Conservation (phyloP, 768 basidiomycete species). For the Russula olivacea region DNA sequence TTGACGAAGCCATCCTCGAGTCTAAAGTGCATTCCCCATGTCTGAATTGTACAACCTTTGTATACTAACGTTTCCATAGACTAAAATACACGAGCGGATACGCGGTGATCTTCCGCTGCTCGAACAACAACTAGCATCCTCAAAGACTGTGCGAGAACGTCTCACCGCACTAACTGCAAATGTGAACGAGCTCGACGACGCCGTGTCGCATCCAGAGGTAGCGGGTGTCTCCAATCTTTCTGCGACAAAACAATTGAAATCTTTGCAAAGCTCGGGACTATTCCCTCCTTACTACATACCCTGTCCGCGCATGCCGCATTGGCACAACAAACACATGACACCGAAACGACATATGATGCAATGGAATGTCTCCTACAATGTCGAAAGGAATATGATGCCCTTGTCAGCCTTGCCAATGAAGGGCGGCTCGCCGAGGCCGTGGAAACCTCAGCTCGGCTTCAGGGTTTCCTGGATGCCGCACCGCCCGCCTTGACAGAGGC, state of each 20-base stretch:
- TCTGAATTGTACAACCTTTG: conserved; percentile 1
- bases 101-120: conserved; percentile 58
- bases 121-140: conserved; percentile 53
- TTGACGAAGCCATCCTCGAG: conserved; percentile 61
- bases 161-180: conserved; percentile 45
- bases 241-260: conserved; percentile 21
- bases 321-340: conserved; percentile 56
- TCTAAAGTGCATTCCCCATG: conserved; percentile 53
- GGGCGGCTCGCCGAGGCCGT: conserved; percentile 66
- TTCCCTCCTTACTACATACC: conserved; percentile 50
- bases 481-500: conserved; percentile 50
- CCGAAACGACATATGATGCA: conserved; percentile 44
- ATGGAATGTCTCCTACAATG: conserved; percentile 53
- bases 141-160: conserved; percentile 60
- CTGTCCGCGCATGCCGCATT: conserved; percentile 57
- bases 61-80: conserved; percentile 34
- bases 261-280: conserved; percentile 54
- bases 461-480: conserved; percentile 40
- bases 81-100: conserved; percentile 68
- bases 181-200: conserved; percentile 46
- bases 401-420: conserved; percentile 43
- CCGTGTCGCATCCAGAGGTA: conserved; percentile 59
- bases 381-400: conserved; percentile 39
- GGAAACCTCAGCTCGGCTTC: conserved; percentile 37
- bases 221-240: conserved; percentile 19